Percentiles rank a stretch among this genome's conserved stretches.
These are phyloP conservation scores for Calonectria montana DNA, from an alignment of 2,329 filamentous ascomycete genomes.

Conservation along the genomic window DNA sequence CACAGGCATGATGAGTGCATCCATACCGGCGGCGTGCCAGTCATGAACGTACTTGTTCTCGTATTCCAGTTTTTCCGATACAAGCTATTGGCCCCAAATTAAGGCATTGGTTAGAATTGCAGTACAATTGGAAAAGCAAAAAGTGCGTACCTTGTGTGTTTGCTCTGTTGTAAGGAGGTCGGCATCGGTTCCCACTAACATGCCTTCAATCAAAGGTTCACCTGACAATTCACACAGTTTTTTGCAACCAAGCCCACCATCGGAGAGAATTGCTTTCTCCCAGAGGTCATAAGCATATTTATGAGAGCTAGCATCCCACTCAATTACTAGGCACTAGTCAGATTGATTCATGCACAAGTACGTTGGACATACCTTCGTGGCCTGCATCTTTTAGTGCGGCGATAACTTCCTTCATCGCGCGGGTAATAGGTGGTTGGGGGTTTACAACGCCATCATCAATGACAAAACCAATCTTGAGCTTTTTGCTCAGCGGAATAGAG, in stretches of 20 bases:
- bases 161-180: conserved; percentile 14
- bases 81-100: neutral
- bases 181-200: conserved; percentile 17
- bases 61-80: conserved; percentile 9
- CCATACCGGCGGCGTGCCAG: conserved; percentile 5
- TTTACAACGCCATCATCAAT: conserved; percentile 24
- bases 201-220: conserved; percentile 21
- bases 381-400: conserved; percentile 3
- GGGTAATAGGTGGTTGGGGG: conserved; percentile 18
- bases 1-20: conserved; percentile 21
- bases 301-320: conserved; percentile 19
- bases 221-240: conserved; percentile 19
- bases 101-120: neutral
- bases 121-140: neutral
- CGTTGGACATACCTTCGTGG: conserved; percentile 9
- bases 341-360: neutral
- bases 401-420: conserved; percentile 14
- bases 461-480: conserved; percentile 22
- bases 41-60: conserved; percentile 1
- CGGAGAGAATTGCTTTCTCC: conserved; percentile 20
- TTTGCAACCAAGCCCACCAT: conserved; percentile 16
- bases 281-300: conserved; percentile 12
- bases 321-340: neutral
- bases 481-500: neutral
- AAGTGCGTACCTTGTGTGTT: conserved; percentile 10